Evolutionary conservation across 805 yeast species (phyloP), one percentile per base, ranked within the genome.

Genomic region (Ogataea haglerorum): DNA sequence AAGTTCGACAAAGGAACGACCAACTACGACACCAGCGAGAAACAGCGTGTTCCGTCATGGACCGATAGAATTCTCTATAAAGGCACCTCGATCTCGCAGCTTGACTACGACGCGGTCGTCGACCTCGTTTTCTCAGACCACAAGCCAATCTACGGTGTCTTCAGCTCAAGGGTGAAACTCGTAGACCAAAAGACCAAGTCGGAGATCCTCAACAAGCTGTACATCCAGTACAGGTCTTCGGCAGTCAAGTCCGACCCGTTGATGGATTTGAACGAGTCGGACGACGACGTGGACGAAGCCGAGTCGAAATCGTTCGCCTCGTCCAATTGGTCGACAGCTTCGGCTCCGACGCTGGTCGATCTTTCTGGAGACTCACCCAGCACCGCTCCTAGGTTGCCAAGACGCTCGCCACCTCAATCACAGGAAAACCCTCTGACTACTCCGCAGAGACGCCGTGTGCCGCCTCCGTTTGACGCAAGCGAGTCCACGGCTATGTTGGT

Each of bases 41-140:
- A 91, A 59, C 91, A 83, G 47, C 73, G 99, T 52, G 81, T 86
- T 4, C 99, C 99, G 1, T 84, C 96, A 0, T 91, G 98, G 97
- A 91, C 98, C 0, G 99, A 91, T 61, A 70, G 99, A 55, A 82
- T 87, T 40, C 65, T 91, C 34, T 82, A 72, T 53, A 70, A 73
- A 44, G 88, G 95, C 27, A 60, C 68, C 4, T 65, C 64, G 13
- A 53, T 89, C 30, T 64, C 69, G 29, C 93, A 87, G 34, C 57
- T 80, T 47, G 78, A 79, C 38, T 93, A 93, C 58, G 75, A 80
- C 40, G 76, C 83, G 36, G 79, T 80, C 1, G 77, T 77, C 49
- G 63, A 63, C 16, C 61, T 91, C 30, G 57, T 57, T 41, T 72
- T 82, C 42, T 87, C 96, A 40, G 99, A 93, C 57, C 99, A 93